Conservation (phyloP, 164 flowering plant genomes). For the Warburgia ugandensis region DNA sequence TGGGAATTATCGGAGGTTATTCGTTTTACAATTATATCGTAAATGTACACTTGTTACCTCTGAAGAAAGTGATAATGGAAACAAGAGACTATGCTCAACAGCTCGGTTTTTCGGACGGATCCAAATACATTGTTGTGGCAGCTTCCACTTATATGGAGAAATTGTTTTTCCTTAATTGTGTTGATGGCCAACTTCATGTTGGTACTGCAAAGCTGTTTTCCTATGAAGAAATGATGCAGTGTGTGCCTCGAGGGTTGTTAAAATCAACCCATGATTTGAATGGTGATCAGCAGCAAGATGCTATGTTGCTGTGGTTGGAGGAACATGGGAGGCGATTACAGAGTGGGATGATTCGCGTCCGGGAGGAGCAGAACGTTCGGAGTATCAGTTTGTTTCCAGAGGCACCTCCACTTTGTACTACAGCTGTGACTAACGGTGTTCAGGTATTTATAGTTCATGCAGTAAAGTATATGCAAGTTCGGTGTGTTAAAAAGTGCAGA, state of each 20-base stretch:
- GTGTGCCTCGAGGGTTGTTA: conserved; percentile 57
- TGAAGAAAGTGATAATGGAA: conserved; percentile 30
- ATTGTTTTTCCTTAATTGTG: conserved; percentile 69
- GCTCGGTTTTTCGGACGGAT: conserved; percentile 26
- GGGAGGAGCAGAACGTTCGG: conserved; percentile 28
- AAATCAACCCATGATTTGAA: conserved; percentile 30
- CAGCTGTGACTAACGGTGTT: conserved; percentile 73
- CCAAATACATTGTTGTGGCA: conserved; percentile 58
- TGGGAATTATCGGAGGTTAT: conserved; percentile 92
- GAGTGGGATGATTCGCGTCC: conserved; percentile 51
- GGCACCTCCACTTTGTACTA: conserved; percentile 55
- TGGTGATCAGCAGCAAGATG: conserved; percentile 55
- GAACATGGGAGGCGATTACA: conserved; percentile 78
- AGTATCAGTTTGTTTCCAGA: conserved; percentile 68
- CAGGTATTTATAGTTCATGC: conserved; percentile 31
- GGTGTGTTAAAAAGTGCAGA: too few relatives aligned
- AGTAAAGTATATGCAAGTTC: too few relatives aligned
- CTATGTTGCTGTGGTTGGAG: conserved; percentile 85
- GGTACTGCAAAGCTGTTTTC: conserved; percentile 54
- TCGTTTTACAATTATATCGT: conserved; percentile 50
- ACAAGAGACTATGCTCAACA: conserved; percentile 33
- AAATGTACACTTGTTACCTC: conserved; percentile 65
- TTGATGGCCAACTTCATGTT: conserved; percentile 62
- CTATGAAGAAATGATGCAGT: conserved; percentile 73
- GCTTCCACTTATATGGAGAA: conserved; percentile 39